Evolutionary conservation across 441 rosid species (phyloP).

Genomic region (Isatis lusitanica): DNA sequence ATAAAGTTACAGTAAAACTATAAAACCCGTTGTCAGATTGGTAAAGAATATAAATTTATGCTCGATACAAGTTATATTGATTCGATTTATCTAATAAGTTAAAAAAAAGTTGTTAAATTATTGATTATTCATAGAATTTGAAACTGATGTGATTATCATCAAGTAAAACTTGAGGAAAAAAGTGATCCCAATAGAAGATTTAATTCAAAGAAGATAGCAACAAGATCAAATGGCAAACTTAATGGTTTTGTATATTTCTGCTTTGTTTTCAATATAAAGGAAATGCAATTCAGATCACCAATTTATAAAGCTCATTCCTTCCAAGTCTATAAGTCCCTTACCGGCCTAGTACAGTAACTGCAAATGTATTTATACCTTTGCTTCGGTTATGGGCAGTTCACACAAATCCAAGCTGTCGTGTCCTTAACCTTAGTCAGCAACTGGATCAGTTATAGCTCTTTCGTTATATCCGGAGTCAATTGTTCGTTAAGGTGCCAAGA

Average conservation of each 20-base stretch:
- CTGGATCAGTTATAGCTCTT: slow-evolving; percentile 6
- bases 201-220: background rate
- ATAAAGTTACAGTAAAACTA: no score
- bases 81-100: background rate
- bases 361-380: slow-evolving; percentile 3
- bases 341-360: background rate
- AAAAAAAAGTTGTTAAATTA: no score
- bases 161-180: background rate
- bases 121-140: no score
- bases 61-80: no score
- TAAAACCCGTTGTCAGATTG: background rate
- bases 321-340: background rate
- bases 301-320: background rate
- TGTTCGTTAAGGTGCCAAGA: background rate
- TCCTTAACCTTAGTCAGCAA: background rate
- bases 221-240: background rate
- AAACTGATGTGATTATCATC: background rate
- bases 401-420: background rate
- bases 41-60: background rate
- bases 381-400: slow-evolving; percentile 7
- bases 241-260: background rate
- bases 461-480: background rate
- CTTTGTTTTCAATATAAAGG: background rate
- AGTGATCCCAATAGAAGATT: background rate
- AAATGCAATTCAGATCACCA: background rate